Base-by-base conservation (phyloP, 768 basidiomycete genomes). In the Fistulinella prunicolor region DNA sequence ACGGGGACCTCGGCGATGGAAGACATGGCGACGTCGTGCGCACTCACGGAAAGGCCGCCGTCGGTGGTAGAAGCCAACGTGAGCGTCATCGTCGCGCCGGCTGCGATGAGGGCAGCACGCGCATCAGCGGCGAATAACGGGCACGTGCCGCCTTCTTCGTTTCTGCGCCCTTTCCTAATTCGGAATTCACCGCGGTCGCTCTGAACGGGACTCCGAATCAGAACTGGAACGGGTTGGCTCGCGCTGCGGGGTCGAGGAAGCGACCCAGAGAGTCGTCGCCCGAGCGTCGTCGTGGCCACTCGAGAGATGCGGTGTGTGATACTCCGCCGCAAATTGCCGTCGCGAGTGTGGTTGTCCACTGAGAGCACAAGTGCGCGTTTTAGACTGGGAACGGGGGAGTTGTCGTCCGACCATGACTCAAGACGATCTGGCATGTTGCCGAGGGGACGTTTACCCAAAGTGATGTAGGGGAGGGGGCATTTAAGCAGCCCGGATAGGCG, bases 1-100 rank as follows among this genome's bases (percentile, higher is more conserved):
- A 89, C 80, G 0, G 74, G 69, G 13, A 78, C 65, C 30, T 84
- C 76, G 13, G 55, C 49, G 21, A 59, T 30, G 21, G 49, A 36
- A 32, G 54, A 44, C 55, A 57, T 58, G 38, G 34, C 12, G n/a
- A 46, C 42, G 46, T 43, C 35, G 17, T 8, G 41, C 16, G 17
- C 38, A 19, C n/a, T n/a, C n/a, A n/a, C n/a, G n/a, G n/a, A n/a
- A n/a, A 22, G 13, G n/a, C 9, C 34, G 19, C 35, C 21, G 56
- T 54, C 32, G 37, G 23, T 12, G 43, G 17, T 17, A 26, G 37
- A 24, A 26, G 26, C 14, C 20, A 47, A 41, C 0, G 2, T 19
- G 1, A 20, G 13, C 9, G 38, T 26, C 16, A 28, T n/a, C 26
- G 26, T 6, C 26, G 26, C 26, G 26, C 10, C n/a, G n/a, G n/a